Percentiles rank a stretch among this genome's conserved stretches.
Conservation (phyloP, 352 stramenopile species). For the Globisporangium recalcitrans region DNA sequence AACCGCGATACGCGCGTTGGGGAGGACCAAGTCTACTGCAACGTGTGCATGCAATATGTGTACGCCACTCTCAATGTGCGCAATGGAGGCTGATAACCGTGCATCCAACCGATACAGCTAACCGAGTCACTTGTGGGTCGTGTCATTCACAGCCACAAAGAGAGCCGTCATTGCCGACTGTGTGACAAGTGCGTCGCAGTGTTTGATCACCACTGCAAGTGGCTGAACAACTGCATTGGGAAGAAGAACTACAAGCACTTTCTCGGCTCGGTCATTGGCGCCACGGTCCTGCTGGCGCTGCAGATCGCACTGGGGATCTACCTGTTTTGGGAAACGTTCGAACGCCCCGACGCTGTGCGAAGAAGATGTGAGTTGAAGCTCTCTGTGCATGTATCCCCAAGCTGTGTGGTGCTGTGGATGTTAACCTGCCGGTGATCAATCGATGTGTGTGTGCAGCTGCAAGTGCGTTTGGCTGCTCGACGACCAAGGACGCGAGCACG, state of each 20-base stretch:
- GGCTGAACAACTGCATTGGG: constrained; percentile 95
- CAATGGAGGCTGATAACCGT: constrained; percentile 1
- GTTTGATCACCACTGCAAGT: constrained; percentile 98
- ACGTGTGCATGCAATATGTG: constrained; percentile 87
- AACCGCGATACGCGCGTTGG: constrained; percentile 17
- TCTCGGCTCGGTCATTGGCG: constrained; percentile 59
- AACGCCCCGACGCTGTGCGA: constrained; percentile 24
- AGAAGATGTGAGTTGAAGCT: constrained; percentile 26
- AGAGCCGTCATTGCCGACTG: constrained; percentile 91
- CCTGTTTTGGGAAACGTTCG: constrained; percentile 36
- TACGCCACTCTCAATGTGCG: constrained; percentile 27
- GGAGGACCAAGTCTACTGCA: constrained; percentile 76
- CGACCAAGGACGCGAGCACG: constrained; percentile 30
- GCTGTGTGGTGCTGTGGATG: too few relatives aligned
- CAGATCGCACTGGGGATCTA: constrained; percentile 67
- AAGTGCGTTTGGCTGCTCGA: constrained; percentile 59
- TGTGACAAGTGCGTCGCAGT: constrained; percentile 95
- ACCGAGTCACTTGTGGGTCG: neutral
- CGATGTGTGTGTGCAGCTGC: constrained; percentile 32
- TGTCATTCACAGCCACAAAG: constrained; percentile 53
- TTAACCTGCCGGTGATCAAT: too few relatives aligned
- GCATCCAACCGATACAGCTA: neutral
- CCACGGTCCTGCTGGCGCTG: constrained; percentile 56
- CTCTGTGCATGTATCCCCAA: neutral
- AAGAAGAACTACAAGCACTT: constrained; percentile 85